Conservation (phyloP, 2,329 filamentous ascomycete species). For the Hymenotorrendiella dingleyae region DNA sequence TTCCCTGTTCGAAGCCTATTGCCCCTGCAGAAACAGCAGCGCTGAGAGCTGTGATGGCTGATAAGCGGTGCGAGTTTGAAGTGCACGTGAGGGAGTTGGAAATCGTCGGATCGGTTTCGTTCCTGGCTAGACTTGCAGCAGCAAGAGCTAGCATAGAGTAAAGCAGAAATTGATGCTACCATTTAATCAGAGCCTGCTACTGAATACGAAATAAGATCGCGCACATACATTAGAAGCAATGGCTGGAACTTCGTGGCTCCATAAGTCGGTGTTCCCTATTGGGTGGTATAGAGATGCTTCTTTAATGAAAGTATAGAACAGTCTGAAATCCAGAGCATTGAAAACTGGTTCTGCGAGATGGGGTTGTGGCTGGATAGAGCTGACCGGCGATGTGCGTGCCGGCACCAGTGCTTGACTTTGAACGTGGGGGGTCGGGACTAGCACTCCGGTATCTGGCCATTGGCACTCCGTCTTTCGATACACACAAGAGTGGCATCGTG, state of each 20-base stretch:
- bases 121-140: slow-evolving; percentile 51
- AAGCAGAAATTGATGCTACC: slow-evolving; percentile 59
- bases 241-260: slow-evolving; percentile 62
- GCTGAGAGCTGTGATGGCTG: slow-evolving; percentile 53
- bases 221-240: slow-evolving; percentile 55
- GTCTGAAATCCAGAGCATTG: slow-evolving; percentile 58
- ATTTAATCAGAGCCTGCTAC: not conserved
- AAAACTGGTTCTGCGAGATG: slow-evolving; percentile 41
- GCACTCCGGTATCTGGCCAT: slow-evolving; percentile 45
- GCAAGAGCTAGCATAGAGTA: slow-evolving; percentile 64
- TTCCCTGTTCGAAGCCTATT: slow-evolving; percentile 46
- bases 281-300: slow-evolving; percentile 59
- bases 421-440: too few species aligned
- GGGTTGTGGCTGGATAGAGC: slow-evolving; percentile 33
- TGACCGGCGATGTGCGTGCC: too few species aligned
- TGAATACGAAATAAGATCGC: slow-evolving; percentile 1
- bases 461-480: slow-evolving; percentile 60
- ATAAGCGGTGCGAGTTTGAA: slow-evolving; percentile 59
- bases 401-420: slow-evolving; percentile 2
- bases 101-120: slow-evolving; percentile 35
- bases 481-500: slow-evolving; percentile 56
- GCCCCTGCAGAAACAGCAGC: slow-evolving; percentile 31
- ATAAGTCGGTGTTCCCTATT: slow-evolving; percentile 57
- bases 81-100: slow-evolving; percentile 32
- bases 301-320: slow-evolving; percentile 62